Evolutionary conservation across 305 asterid species (phyloP).

Genomic region (Rubia peregrina): DNA sequence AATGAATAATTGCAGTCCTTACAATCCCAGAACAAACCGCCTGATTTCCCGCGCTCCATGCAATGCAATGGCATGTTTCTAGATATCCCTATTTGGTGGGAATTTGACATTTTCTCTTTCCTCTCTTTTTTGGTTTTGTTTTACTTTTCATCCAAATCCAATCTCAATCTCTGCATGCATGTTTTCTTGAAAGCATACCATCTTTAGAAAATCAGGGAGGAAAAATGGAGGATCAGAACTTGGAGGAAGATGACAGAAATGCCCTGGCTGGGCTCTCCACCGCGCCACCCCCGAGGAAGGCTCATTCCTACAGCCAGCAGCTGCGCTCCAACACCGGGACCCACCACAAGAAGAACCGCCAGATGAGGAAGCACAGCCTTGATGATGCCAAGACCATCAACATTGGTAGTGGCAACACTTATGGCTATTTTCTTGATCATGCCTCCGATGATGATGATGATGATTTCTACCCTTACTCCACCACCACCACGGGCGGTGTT

Average conservation of each 20-base stretch:
- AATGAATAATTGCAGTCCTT: constrained; percentile 27
- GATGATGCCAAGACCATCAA: constrained; percentile 45
- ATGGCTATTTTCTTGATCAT: constrained; percentile 29
- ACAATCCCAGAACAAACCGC: constrained; percentile 35
- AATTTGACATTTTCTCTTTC: constrained; percentile 18
- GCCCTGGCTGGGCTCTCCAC: constrained; percentile 42
- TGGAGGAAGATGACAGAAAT: constrained; percentile 49
- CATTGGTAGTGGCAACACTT: constrained; percentile 21
- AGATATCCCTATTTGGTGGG: constrained; percentile 12
- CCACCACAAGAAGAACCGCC: constrained; percentile 48
- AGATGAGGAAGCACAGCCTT: constrained; percentile 81
- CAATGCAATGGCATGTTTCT: constrained; percentile 4
- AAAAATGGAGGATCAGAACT: constrained; percentile 29
- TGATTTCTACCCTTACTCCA: constrained; percentile 56
- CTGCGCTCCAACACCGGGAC: constrained; percentile 64
- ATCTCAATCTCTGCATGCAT: constrained; percentile 8
- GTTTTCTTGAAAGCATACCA: background rate
- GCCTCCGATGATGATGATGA: constrained; percentile 26
- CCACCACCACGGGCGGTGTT: constrained; percentile 12
- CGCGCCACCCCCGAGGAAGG: constrained; percentile 55
- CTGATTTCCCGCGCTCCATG: constrained; percentile 33
- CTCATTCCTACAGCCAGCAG: constrained; percentile 80
- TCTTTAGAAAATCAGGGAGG: background rate
- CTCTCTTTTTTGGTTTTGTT: constrained; percentile 18
- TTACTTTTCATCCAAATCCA: background rate